Percentiles rank a stretch among this genome's conserved stretches.
Conservation (phyloP, 192 early-diverging fungal species). For the Dissophora globulifera region DNA sequence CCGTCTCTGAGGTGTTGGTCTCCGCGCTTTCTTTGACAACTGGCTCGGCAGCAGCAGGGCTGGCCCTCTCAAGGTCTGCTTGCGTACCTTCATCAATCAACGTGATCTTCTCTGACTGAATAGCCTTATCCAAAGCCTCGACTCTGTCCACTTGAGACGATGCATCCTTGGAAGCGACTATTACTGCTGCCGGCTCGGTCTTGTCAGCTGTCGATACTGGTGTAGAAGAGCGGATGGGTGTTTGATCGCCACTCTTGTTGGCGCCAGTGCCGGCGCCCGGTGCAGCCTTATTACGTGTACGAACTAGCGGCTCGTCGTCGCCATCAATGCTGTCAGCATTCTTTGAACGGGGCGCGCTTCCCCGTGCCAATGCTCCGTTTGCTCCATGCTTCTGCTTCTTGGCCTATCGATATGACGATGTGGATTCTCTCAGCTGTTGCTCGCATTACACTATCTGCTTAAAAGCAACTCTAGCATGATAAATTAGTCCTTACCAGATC, state of each 20-base stretch:
- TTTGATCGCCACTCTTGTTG: constrained; percentile 11
- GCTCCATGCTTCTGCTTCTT: constrained; percentile 8
- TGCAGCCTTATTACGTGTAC: constrained; percentile 6
- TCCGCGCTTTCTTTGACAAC: neutral
- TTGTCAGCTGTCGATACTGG: constrained; percentile 19
- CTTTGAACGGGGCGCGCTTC: neutral
- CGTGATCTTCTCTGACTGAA: constrained; percentile 25
- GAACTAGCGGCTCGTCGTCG: constrained; percentile 10
- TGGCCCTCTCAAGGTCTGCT: constrained; percentile 6
- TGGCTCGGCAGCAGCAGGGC: neutral
- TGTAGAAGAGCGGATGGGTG: constrained; percentile 24
- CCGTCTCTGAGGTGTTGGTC: neutral
- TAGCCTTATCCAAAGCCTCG: constrained; percentile 33
- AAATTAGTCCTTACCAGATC: constrained; percentile 10
- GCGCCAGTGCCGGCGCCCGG: too few relatives aligned
- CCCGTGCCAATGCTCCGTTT: constrained; percentile 8
- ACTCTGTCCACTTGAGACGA: constrained; percentile 28
- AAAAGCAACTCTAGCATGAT: too few relatives aligned
- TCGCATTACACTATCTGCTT: too few relatives aligned
- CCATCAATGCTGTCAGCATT: constrained; percentile 6
- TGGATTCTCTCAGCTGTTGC: too few relatives aligned
- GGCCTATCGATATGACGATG: too few relatives aligned
- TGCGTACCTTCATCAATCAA: constrained; percentile 37
- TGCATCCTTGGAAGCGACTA: constrained; percentile 20
- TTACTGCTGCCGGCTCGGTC: neutral